Conservation (phyloP, 106 monocot genomes). For the Dioscorea zingiberensis region DNA sequence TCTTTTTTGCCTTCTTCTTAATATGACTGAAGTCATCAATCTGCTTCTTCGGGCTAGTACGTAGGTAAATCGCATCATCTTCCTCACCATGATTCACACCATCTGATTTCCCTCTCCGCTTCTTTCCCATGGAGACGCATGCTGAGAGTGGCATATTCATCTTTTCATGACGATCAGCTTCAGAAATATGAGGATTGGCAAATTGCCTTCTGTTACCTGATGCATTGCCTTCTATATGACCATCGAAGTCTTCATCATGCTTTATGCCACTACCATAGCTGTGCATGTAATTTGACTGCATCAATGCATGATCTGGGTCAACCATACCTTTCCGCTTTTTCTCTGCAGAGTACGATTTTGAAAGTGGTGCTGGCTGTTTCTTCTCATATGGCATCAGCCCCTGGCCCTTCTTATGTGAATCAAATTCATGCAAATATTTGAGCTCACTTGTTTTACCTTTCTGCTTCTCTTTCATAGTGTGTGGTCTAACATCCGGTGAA, state of each 20-base stretch:
- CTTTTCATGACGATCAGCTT: constrained; percentile 23
- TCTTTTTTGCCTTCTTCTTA: constrained; percentile 74
- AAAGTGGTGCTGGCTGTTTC: constrained; percentile 12
- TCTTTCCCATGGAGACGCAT: constrained; percentile 48
- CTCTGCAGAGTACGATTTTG: constrained; percentile 21
- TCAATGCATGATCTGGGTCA: constrained; percentile 11
- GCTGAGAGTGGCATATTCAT: constrained; percentile 20
- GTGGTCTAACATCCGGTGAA: constrained; percentile 17
- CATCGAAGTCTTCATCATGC: constrained; percentile 26
- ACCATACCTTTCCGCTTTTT: constrained; percentile 31
- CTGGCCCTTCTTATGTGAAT: constrained; percentile 29
- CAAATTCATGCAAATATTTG: constrained; percentile 16
- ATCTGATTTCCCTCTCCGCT: constrained; percentile 41
- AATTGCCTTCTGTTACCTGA: constrained; percentile 15
- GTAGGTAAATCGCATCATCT: constrained; percentile 18
- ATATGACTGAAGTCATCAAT: constrained; percentile 22
- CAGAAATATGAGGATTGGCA: constrained; percentile 8
- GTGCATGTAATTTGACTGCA: constrained; percentile 12
- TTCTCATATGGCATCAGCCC: constrained; percentile 21
- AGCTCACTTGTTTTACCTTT: constrained; percentile 34
- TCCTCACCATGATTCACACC: constrained; percentile 16
- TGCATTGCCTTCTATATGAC: constrained; percentile 6
- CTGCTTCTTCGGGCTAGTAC: constrained; percentile 32
- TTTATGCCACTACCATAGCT: constrained; percentile 25
- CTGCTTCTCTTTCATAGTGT: constrained; percentile 26